Conservation (phyloP, 345 rosid genomes). For the Citrus maxima region DNA sequence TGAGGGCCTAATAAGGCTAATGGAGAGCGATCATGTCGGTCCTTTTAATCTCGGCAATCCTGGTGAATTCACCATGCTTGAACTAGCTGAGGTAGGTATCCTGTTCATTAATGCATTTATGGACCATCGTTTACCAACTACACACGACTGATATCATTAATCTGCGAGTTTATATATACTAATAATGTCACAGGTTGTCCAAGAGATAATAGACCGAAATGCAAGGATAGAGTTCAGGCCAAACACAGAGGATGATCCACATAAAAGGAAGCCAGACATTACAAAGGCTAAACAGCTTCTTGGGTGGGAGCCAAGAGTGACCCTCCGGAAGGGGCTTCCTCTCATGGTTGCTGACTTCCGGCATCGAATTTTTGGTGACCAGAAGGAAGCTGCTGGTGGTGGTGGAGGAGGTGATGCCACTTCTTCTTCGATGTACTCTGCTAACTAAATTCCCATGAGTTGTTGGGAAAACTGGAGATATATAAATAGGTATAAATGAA, state of each 20-base stretch:
- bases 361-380: conserved; percentile 67
- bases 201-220: conserved; percentile 72
- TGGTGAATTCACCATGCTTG: conserved; percentile 86
- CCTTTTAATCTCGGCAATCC: conserved; percentile 89
- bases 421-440: conserved; percentile 3
- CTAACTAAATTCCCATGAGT: neutral
- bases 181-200: conserved; percentile 45
- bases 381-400: conserved; percentile 8
- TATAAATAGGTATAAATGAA: neutral
- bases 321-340: conserved; percentile 79
- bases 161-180: too few species aligned
- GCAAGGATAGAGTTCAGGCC: conserved; percentile 84
- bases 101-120: neutral
- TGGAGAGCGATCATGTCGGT: conserved; percentile 97
- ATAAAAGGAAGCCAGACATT: conserved; percentile 86
- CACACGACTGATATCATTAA: too few species aligned
- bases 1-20: conserved; percentile 87
- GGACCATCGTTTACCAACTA: neutral
- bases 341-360: conserved; percentile 77
- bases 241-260: conserved; percentile 88
- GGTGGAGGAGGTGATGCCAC: neutral
- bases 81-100: conserved; percentile 72
- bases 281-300: conserved; percentile 71
- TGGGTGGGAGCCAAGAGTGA: conserved; percentile 70
- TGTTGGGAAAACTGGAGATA: neutral